Evolutionary conservation across 805 yeast species (phyloP).

Genomic region (Komagataella ulmi): DNA sequence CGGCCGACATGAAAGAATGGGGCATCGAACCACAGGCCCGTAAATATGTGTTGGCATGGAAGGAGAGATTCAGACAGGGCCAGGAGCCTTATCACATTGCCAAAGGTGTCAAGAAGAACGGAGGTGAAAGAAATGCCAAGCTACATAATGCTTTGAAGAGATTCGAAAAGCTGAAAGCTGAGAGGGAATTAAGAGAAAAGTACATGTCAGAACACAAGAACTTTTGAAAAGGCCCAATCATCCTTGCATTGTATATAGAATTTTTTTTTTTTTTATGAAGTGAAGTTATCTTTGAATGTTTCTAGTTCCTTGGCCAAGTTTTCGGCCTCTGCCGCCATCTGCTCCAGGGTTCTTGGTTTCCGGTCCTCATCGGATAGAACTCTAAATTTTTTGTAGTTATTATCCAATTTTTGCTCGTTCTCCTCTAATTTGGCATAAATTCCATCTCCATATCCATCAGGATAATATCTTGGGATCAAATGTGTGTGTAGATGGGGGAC

Average conservation of each 20-base stretch:
- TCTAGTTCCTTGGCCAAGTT: constrained; percentile 31
- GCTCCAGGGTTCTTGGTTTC: constrained; percentile 39
- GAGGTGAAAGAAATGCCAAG: constrained; percentile 77
- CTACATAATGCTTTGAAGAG: constrained; percentile 49
- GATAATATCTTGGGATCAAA: constrained; percentile 69
- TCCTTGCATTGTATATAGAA: neutral
- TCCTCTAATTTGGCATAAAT: constrained; percentile 56
- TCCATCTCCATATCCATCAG: constrained; percentile 51
- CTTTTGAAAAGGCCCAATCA: neutral
- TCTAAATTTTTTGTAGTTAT: constrained; percentile 12
- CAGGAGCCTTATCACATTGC: constrained; percentile 38
- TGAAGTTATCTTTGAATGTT: constrained; percentile 9
- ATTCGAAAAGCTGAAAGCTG: constrained; percentile 34
- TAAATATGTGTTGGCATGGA: constrained; percentile 62
- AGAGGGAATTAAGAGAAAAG: constrained; percentile 17
- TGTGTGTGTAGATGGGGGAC: constrained; percentile 94
- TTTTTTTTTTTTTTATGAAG: neutral
- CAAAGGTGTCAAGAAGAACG: constrained; percentile 58
- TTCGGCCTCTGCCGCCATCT: constrained; percentile 61
- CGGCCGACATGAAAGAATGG: constrained; percentile 49
- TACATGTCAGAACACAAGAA: constrained; percentile 4
- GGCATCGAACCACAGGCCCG: constrained; percentile 69
- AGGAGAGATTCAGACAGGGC: constrained; percentile 49
- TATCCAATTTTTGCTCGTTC: constrained; percentile 31
- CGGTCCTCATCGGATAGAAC: constrained; percentile 40